Evolutionary conservation across 2,329 filamentous ascomycete species (phyloP).

Genomic region (Colletotrichum sp.): DNA sequence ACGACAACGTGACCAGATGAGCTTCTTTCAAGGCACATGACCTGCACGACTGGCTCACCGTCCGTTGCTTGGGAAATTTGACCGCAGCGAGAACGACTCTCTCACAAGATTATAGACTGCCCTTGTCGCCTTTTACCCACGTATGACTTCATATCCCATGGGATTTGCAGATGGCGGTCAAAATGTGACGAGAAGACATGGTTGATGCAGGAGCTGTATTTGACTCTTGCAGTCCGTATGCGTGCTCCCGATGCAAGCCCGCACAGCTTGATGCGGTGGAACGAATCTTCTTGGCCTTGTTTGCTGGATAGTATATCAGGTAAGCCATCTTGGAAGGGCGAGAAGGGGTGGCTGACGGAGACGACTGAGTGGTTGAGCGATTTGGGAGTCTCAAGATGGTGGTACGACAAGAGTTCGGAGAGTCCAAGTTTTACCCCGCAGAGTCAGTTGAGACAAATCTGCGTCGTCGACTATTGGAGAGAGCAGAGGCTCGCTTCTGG

Average conservation of each 20-base stretch:
- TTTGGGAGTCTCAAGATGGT: neutral
- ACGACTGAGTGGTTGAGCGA: neutral
- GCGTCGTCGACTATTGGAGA: neutral
- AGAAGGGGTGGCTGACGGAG: neutral
- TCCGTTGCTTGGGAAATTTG: neutral
- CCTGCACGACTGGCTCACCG: slow-evolving; percentile 7
- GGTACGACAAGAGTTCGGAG: slow-evolving; percentile 4
- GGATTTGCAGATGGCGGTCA: slow-evolving; percentile 17
- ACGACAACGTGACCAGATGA: slow-evolving; percentile 5
- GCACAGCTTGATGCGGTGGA: slow-evolving; percentile 14
- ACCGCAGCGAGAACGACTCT: neutral
- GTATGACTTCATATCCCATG: slow-evolving; percentile 17
- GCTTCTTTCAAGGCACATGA: slow-evolving; percentile 14
- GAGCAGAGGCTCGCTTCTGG: neutral
- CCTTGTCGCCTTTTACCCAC: neutral
- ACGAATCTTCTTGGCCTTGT: slow-evolving; percentile 13
- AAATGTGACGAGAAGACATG: slow-evolving; percentile 21
- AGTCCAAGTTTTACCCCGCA: slow-evolving; percentile 15
- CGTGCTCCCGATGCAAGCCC: slow-evolving; percentile 13
- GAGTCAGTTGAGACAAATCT: slow-evolving; percentile 12
- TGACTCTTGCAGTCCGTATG: slow-evolving; percentile 14
- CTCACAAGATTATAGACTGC: neutral
- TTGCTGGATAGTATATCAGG: slow-evolving; percentile 1
- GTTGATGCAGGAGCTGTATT: slow-evolving; percentile 16
- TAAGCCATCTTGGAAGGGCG: neutral